Evolutionary conservation across 2,329 filamentous ascomycete species (phyloP), one percentile per base, ranked within the genome.

Genomic region (Cladosporium velox): DNA sequence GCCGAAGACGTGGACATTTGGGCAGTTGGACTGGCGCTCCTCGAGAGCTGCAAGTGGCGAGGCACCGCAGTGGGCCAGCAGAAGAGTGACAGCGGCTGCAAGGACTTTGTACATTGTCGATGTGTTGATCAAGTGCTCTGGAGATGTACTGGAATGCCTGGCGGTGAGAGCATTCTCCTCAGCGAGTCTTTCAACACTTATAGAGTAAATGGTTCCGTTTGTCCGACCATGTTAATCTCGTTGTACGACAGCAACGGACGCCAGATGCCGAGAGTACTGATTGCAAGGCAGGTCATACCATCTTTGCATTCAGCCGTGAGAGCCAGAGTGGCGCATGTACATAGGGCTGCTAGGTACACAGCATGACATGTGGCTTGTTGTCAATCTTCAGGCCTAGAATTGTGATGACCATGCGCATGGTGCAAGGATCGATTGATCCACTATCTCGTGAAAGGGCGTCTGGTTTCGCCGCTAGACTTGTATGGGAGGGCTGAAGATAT

Each of bases 1-100:
- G 47, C 79, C 79, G 61, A 81, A 81, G 67, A 81, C 72, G 71
- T 82, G 79, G 64, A 82, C 78, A 59, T 76, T 77, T 32, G 80
- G 79, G 71, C 79, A 82, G 57, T 26, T 60, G 26, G 61, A 64
- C 15, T 65, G 64, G 8, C 64, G 55, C 52, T 59, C 54, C 15
- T 60, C 64, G 11, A 65, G 28, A 21, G 64, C 64, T 28, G 47
- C 64, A 26, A 65, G 64, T 34, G 64, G 64, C 32, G 64, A 65
- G 18, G 64, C 64, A 54, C 64, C 64, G 44, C 55, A 54, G 24
- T 59, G 32, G 18, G 64, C 64, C 12, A 65, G 18, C 30, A 65
- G 32, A 6, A 65, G 44, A 47, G 64, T 30, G 21, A 28, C 44
- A 18, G 64, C 57, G 4, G 64, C 57, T 15, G 64, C 44, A 18